A percentile compares a stretch with the other conserved stretches of the same genome.
Conservation (phyloP, 2,329 filamentous ascomycete genomes). For the Claviceps digitariae region DNA sequence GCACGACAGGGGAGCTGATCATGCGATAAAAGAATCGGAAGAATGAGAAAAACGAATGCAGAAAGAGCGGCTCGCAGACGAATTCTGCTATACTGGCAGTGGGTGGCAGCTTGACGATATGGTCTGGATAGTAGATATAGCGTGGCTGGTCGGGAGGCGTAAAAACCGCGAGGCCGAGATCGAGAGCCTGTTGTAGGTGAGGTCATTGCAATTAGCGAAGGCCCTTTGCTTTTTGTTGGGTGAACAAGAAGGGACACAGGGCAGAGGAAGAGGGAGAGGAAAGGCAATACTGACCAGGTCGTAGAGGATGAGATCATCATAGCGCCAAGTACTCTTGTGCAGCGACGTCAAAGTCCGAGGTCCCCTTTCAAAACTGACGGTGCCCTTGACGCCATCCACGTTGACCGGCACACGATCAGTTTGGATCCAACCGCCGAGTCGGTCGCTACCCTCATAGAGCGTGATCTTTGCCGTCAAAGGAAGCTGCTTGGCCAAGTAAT, state of each 20-base stretch:
- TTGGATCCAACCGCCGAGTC: conserved; percentile 73
- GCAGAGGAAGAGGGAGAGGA: neutral
- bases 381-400: conserved; percentile 37
- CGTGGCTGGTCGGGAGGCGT: conserved; percentile 38
- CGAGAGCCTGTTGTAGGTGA: conserved; percentile 14
- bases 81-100: conserved; percentile 12
- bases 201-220: conserved; percentile 2
- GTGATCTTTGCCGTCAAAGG: conserved; percentile 55
- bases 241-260: no score
- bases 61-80: conserved; percentile 20
- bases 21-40: conserved; percentile 14
- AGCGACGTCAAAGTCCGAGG: conserved; percentile 59
- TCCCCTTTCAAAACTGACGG: conserved; percentile 68
- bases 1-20: conserved; percentile 9
- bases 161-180: conserved; percentile 28
- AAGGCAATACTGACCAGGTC: conserved; percentile 48
- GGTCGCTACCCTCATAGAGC: conserved; percentile 58
- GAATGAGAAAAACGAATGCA: conserved; percentile 16
- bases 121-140: conserved; percentile 82
- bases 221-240: neutral
- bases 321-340: conserved; percentile 24
- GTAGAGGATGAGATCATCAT: conserved; percentile 52
- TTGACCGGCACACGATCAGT: conserved; percentile 48
- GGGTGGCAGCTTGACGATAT: conserved; percentile 28
- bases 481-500: conserved; percentile 59